phyloP scores from a whole-genome alignment of 2,329 filamentous ascomycete genomes.

The Chaetomium sp. region DNA sequence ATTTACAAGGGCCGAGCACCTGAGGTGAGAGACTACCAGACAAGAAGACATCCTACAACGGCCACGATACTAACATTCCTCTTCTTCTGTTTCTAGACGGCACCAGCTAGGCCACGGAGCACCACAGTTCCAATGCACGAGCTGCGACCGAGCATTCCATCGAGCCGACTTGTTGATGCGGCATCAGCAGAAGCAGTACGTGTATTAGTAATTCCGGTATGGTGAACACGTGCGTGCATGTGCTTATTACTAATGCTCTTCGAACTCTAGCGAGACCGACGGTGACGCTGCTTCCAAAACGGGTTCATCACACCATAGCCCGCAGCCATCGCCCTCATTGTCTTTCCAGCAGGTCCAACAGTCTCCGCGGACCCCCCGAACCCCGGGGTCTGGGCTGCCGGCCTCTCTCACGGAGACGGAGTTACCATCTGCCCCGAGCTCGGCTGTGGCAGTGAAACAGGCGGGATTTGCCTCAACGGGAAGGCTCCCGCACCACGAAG shows the following conservation, averaged over 20 bases:
- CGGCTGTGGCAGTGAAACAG: conserved; percentile 5
- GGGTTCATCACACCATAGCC: conserved; percentile 23
- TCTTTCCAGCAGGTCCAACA: conserved; percentile 12
- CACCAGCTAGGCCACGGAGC: conserved; percentile 55
- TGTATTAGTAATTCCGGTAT: conserved; percentile 6
- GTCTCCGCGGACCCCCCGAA: conserved; percentile 1
- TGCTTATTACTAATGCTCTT: conserved; percentile 10
- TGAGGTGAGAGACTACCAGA: conserved; percentile 39
- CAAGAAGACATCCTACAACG: neutral
- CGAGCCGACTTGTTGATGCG: conserved; percentile 54
- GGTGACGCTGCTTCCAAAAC: conserved; percentile 33
- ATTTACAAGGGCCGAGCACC: conserved; percentile 56
- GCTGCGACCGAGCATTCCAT: conserved; percentile 53
- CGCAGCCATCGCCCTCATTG: conserved; percentile 24
- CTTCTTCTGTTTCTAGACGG: conserved; percentile 35
- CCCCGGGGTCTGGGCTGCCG: neutral
- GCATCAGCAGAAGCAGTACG: conserved; percentile 46
- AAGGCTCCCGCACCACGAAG: conserved; percentile 2
- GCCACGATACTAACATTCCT: conserved; percentile 1
- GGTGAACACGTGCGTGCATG: neutral
- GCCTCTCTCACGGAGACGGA: conserved; percentile 9
- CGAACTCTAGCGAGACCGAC: conserved; percentile 37
- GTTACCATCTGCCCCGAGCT: conserved; percentile 10
- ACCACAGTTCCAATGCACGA: conserved; percentile 46
- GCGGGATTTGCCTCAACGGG: conserved; percentile 8